phyloP scores from a whole-genome alignment of 352 stramenopile genomes.

The Globisporangium lucens region DNA sequence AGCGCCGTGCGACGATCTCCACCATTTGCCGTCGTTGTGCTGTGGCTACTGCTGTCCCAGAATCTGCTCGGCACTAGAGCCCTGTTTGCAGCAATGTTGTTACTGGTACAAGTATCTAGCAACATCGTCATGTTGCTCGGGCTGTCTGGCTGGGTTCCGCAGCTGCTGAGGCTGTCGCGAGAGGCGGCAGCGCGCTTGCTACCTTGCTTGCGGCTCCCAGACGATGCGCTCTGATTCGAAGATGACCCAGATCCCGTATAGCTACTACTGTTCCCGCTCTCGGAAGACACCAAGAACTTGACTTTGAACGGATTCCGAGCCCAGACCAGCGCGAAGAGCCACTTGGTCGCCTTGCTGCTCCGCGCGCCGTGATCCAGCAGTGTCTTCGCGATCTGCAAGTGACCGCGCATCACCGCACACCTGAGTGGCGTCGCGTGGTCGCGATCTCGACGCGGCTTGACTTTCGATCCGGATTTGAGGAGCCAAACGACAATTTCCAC shows the following conservation, averaged over 20 bases:
- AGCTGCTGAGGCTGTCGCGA: conserved; percentile 11
- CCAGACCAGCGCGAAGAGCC: conserved; percentile 24
- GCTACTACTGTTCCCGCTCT: not conserved
- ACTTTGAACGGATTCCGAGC: conserved; percentile 23
- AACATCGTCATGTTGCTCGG: not conserved
- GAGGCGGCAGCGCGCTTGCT: not conserved
- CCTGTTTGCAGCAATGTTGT: not conserved
- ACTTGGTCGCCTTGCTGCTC: conserved; percentile 16
- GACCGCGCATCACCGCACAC: conserved; percentile 29
- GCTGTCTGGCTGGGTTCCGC: conserved; percentile 11
- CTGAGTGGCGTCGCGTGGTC: conserved; percentile 29
- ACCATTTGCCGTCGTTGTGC: not conserved
- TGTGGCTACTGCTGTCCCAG: not conserved
- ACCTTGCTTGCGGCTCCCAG: conserved; percentile 7
- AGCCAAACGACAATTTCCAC: conserved; percentile 27
- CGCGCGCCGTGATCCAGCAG: conserved; percentile 32
- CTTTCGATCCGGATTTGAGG: conserved; percentile 18
- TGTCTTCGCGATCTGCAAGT: conserved; percentile 28
- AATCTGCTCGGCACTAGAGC: not conserved
- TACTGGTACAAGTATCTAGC: not conserved
- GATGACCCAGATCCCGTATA: not conserved
- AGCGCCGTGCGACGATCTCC: not conserved
- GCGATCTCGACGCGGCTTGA: conserved; percentile 17
- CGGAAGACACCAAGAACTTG: conserved; percentile 27
- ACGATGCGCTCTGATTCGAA: not conserved